Conservation (phyloP, 2,329 filamentous ascomycete genomes). For the Xylogone sp. region DNA sequence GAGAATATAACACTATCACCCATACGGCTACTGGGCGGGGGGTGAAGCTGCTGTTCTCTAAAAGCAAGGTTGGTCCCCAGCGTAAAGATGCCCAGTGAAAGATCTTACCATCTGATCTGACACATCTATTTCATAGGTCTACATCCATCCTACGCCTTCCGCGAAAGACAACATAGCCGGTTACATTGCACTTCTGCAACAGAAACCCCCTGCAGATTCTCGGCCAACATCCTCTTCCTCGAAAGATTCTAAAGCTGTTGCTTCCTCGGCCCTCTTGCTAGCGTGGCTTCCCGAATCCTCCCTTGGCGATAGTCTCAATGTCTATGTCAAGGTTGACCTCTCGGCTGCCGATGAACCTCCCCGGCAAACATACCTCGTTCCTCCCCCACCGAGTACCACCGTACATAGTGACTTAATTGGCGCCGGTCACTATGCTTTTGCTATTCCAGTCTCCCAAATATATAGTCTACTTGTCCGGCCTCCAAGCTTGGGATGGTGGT, state of each 20-base stretch:
- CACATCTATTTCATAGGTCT: conserved; percentile 59
- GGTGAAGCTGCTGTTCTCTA: conserved; percentile 91
- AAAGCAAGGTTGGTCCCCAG: conserved; percentile 73
- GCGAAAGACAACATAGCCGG: conserved; percentile 94
- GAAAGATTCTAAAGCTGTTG: conserved; percentile 41
- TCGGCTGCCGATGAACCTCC: conserved; percentile 77
- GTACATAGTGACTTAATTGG: conserved; percentile 64
- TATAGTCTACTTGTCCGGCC: conserved; percentile 89
- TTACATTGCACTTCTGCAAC: conserved; percentile 89
- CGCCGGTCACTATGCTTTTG: conserved; percentile 81
- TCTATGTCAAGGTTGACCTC: conserved; percentile 94
- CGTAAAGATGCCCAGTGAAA: conserved; percentile 10
- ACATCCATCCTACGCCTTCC: conserved; percentile 89
- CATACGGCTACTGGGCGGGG: conserved; percentile 73
- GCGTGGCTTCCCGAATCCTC: conserved; percentile 92
- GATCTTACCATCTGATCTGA: conserved; percentile 8
- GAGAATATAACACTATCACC: conserved; percentile 90
- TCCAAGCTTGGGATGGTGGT: conserved; percentile 97
- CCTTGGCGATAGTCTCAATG: conserved; percentile 78
- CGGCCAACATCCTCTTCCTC: conserved; percentile 25
- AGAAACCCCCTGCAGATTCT: conserved; percentile 55
- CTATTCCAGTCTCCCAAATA: conserved; percentile 82
- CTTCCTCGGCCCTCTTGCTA: conserved; percentile 73
- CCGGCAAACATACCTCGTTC: conserved; percentile 84
- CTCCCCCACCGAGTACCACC: conserved; percentile 82